Evolutionary conservation across 1,139 yeast species (phyloP).

Genomic region (Geotrichum fermentans): DNA sequence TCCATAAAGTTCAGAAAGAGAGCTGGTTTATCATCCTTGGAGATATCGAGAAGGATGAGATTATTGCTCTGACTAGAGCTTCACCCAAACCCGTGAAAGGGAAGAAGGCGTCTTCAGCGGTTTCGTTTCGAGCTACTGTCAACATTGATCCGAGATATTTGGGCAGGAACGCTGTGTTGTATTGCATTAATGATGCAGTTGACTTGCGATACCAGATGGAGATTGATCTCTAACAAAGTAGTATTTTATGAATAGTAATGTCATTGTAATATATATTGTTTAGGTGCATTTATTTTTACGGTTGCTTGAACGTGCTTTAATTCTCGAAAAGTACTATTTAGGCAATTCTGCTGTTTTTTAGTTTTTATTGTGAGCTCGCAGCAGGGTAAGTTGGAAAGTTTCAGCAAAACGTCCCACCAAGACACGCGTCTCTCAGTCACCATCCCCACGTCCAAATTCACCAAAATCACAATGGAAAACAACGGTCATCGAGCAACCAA

Average conservation of each 20-base stretch:
- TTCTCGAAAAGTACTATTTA: too few species aligned
- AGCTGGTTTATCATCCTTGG: conserved; percentile 81
- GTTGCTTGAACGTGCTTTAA: not conserved
- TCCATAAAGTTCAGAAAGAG: conserved; percentile 89
- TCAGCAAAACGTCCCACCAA: too few species aligned
- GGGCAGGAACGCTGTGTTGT: conserved; percentile 16
- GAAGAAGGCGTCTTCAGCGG: not conserved
- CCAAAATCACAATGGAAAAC: conserved; percentile 10
- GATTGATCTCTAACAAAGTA: conserved; percentile 12
- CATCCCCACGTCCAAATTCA: too few species aligned
- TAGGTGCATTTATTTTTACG: too few species aligned
- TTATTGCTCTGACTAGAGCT: conserved; percentile 29
- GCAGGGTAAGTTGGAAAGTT: too few species aligned
- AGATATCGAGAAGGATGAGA: conserved; percentile 35
- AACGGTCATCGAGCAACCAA: conserved; percentile 7
- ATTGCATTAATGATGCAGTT: conserved; percentile 28
- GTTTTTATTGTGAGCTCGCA: too few species aligned
- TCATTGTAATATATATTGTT: too few species aligned
- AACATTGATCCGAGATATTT: conserved; percentile 16
- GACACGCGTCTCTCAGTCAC: too few species aligned
- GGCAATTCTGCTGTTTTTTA: too few species aligned
- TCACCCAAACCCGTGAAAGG: conserved; percentile 21
- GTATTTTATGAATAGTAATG: too few species aligned
- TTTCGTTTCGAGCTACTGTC: conserved; percentile 15
- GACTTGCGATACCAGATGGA: conserved; percentile 22